phyloP scores from a whole-genome alignment of 2,329 filamentous ascomycete species.

The Diplodia intermedia region DNA sequence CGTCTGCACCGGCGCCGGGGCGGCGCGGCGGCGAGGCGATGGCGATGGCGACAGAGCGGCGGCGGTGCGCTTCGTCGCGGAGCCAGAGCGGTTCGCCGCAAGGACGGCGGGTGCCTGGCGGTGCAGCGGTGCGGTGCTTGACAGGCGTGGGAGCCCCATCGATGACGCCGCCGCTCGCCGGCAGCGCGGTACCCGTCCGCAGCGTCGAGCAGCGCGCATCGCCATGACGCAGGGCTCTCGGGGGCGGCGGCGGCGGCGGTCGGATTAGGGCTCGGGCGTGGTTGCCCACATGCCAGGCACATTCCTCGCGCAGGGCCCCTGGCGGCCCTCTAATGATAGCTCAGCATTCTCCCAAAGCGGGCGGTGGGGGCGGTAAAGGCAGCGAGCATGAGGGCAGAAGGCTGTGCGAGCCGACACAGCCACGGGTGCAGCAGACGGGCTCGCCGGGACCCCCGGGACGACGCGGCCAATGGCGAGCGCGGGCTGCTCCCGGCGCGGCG shows the following conservation, averaged over 20 bases:
- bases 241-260: constrained; percentile 19
- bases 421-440: constrained; percentile 21
- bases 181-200: background rate
- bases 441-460: constrained; percentile 12
- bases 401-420: constrained; percentile 28
- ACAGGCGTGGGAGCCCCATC: background rate
- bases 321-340: constrained; percentile 25
- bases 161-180: background rate
- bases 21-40: too few species aligned
- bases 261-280: constrained; percentile 22
- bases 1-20: background rate
- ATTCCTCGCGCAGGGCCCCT: constrained; percentile 19
- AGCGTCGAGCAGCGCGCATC: background rate
- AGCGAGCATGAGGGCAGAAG: constrained; percentile 25
- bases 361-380: constrained; percentile 30
- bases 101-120: constrained; percentile 21
- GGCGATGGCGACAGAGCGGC: background rate
- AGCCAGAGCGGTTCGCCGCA: background rate
- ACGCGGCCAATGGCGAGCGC: constrained; percentile 12
- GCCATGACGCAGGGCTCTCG: constrained; percentile 28
- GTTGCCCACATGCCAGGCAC: constrained; percentile 24
- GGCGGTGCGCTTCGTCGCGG: background rate
- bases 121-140: background rate
- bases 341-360: constrained; percentile 30
- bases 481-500: constrained; percentile 36